Conservation (phyloP, 257 asterid genomes). For the Dorcoceras hygrometricum region DNA sequence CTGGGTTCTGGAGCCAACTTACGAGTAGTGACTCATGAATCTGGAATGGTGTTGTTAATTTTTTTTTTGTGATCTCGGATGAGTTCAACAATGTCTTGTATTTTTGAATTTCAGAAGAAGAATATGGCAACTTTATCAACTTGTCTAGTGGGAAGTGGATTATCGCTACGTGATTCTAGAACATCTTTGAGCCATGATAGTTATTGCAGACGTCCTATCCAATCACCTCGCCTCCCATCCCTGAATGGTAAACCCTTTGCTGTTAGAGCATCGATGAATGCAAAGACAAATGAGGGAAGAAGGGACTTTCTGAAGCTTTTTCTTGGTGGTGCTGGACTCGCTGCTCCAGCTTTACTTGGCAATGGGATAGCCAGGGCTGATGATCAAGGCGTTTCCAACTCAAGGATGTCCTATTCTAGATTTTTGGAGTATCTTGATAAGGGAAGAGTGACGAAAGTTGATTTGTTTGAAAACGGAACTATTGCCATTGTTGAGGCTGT, state of each 20-base stretch:
- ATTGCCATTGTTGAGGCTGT: conserved; percentile 93
- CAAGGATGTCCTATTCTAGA: conserved; percentile 95
- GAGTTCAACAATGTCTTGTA: not conserved
- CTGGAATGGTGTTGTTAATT: not conserved
- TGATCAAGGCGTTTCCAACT: conserved; percentile 87
- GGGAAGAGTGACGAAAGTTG: conserved; percentile 81
- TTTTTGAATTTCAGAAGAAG: conserved; percentile 25
- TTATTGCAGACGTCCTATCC: conserved; percentile 47
- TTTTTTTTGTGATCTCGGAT: not conserved
- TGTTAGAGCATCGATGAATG: conserved; percentile 50
- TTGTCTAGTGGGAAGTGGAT: conserved; percentile 69
- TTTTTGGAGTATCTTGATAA: conserved; percentile 93
- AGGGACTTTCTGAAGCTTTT: conserved; percentile 73
- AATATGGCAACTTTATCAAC: conserved; percentile 83
- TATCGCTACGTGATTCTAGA: conserved; percentile 37
- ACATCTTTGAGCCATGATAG: conserved; percentile 52
- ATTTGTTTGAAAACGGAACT: conserved; percentile 86
- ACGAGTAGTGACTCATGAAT: not conserved
- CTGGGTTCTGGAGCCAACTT: not conserved
- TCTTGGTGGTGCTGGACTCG: conserved; percentile 67
- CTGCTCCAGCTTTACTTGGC: conserved; percentile 56
- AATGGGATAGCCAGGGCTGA: conserved; percentile 76
- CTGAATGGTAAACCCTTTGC: conserved; percentile 30
- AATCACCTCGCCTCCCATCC: conserved; percentile 50
- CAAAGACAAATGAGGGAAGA: conserved; percentile 50